These are phyloP conservation scores for Zygosaccharomyces bisporus DNA, from an alignment of 805 yeast genomes.

Conservation along the genomic window DNA sequence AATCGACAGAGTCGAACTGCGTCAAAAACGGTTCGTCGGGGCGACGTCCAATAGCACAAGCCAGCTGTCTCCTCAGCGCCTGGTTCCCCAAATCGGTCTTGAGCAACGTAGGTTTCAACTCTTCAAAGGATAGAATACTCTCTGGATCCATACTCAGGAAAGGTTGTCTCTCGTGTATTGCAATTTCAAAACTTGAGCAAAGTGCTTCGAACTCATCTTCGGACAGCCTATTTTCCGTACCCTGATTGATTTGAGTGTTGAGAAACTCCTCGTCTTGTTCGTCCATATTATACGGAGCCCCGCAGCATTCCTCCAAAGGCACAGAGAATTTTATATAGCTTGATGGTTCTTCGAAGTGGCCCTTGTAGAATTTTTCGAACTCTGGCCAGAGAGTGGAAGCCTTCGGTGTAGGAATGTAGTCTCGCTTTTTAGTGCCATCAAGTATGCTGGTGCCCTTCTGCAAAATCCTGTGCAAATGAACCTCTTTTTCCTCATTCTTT, in stretches of 20 bases:
- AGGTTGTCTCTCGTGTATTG: conserved; percentile 80
- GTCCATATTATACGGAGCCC: conserved; percentile 84
- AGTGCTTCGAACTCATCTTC: conserved; percentile 86
- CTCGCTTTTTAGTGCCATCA: conserved; percentile 42
- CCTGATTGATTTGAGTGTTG: conserved; percentile 39
- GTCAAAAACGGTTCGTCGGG: conserved; percentile 51
- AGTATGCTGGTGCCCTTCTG: conserved; percentile 45
- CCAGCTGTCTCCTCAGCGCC: conserved; percentile 54
- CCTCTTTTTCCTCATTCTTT: conserved; percentile 95
- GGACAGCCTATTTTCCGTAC: conserved; percentile 40
- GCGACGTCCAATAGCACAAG: conserved; percentile 49
- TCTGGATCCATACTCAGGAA: conserved; percentile 80
- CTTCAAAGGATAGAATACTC: conserved; percentile 66
- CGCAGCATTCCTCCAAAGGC: conserved; percentile 92
- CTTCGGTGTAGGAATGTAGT: conserved; percentile 93
- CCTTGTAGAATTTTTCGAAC: conserved; percentile 65
- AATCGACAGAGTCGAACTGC: conserved; percentile 40
- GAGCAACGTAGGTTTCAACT: conserved; percentile 52
- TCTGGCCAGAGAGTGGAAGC: conserved; percentile 83
- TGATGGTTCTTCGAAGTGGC: conserved; percentile 65
- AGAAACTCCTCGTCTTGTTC: conserved; percentile 78
- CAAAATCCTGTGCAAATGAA: conserved; percentile 88
- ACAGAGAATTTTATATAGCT: conserved; percentile 85
- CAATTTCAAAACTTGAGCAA: conserved; percentile 67
- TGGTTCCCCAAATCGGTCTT: conserved; percentile 41